Conservation (phyloP, 768 basidiomycete genomes). For the Exidia glandulosa region DNA sequence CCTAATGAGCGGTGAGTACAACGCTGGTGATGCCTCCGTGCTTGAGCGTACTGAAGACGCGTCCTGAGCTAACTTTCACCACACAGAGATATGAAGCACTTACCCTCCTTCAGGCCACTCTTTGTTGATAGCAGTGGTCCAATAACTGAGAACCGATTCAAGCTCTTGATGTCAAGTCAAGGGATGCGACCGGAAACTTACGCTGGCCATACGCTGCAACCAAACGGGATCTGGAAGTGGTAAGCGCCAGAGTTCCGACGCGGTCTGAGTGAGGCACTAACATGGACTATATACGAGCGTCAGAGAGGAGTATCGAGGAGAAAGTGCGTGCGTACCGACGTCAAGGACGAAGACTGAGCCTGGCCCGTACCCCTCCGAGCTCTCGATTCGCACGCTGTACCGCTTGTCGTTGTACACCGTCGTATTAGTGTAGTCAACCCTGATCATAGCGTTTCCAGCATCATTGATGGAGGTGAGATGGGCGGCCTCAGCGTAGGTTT, state of each 20-base stretch:
- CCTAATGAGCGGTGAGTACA: no score
- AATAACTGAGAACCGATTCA: no score
- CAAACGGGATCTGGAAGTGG: background rate
- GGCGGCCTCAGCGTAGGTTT: background rate
- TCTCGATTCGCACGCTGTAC: background rate
- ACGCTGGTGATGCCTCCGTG: no score
- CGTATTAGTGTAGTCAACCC: background rate
- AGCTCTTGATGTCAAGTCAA: no score
- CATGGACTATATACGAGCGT: no score
- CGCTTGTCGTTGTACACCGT: background rate
- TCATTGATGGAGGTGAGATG: background rate
- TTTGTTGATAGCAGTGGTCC: no score
- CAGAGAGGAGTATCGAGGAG: background rate
- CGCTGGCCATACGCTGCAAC: background rate
- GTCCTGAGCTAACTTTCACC: no score
- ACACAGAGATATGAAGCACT: no score
- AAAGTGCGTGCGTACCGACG: background rate
- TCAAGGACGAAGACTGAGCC: background rate
- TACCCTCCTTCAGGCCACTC: no score
- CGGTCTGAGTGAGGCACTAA: background rate
- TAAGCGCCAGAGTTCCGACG: background rate
- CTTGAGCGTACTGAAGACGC: no score
- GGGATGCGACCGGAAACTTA: no score
- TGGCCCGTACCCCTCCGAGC: background rate
- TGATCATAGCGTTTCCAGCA: background rate